Evolutionary conservation across 495 filamentous ascomycete genomes (phyloP), one percentile per base, ranked within the genome.

Genomic region (Cryomyces minteri): DNA sequence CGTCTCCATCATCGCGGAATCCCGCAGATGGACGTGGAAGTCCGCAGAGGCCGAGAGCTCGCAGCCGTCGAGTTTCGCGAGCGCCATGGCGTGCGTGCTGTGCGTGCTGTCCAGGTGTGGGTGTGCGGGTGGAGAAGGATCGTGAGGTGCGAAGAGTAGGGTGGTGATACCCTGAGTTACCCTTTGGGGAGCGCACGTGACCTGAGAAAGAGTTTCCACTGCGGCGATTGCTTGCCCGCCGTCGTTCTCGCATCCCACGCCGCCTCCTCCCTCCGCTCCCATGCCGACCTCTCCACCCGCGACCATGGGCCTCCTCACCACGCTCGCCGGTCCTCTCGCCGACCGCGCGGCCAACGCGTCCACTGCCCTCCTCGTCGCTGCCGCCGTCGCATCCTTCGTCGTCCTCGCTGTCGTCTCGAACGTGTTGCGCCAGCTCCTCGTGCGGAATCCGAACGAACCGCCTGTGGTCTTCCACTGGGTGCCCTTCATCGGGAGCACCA

Each of bases 1-100:
- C n/a, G 82, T 63, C 47, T 86, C 69, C 73, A 85, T 82, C 71
- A 94, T 83, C 39, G 71, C 65, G 1, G 79, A 83, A 63, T 90
- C 79, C 37, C 87, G 73, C 45, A 94, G 69, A 50, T 67, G 65
- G 2, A 74, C 70, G 50, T 82, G 76, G 40, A 79, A 70, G 37
- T 57, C 54, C 29, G 54, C 54, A 11, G 52, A 47, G 7, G 52
- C 54, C 9, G 52, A 49, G 31, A 57, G 49, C 37, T 50, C 47
- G 11, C 48, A 25, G 32, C 54, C 54, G 31, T 57, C 34, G 5
- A 57, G 37, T 44, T 49, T 50, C 37, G 52, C 49, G 0, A 57
- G 41, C 6, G 51, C 31, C 45, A 56, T 51, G 18, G 18, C 18
- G 18, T 25, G 18, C 18, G 18, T 2, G 18, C 18, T 25, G n/a